phyloP scores from a whole-genome alignment of 179 eudicot species.

The Pouteria campechiana region DNA sequence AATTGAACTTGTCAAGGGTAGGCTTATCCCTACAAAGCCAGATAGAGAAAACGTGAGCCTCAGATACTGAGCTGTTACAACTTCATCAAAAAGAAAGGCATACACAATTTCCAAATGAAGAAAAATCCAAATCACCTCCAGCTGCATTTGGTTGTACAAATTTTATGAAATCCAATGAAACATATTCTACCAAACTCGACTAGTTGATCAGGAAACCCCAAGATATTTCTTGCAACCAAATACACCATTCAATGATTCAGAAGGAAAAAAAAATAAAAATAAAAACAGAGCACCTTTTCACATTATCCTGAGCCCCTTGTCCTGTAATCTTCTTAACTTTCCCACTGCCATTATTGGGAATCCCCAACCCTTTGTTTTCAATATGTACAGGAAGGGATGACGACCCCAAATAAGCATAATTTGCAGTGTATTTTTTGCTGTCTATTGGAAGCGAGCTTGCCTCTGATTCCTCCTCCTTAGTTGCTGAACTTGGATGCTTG shows the following conservation, averaged over 20 bases:
- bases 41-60: neutral
- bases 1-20: conserved; percentile 41
- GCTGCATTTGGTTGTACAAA: too few species aligned
- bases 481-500: conserved; percentile 70
- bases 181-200: too few species aligned
- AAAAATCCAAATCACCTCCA: too few species aligned
- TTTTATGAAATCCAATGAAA: too few species aligned
- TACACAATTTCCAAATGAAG: too few species aligned
- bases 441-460: conserved; percentile 93
- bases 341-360: conserved; percentile 14
- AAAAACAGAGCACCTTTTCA: conserved; percentile 52
- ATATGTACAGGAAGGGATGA: conserved; percentile 26
- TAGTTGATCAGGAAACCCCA: too few species aligned
- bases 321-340: conserved; percentile 32
- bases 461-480: conserved; percentile 93
- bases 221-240: too few species aligned
- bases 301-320: conserved; percentile 33
- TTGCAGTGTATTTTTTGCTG: conserved; percentile 27
- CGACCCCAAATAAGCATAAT: conserved; percentile 40
- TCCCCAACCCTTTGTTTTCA: conserved; percentile 28
- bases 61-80: too few species aligned
- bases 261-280: too few species aligned
- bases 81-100: too few species aligned
- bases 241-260: too few species aligned
- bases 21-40: conserved; percentile 53